Evolutionary conservation across 768 basidiomycete genomes (phyloP).

Genomic region (Lentinula guzmanii): DNA sequence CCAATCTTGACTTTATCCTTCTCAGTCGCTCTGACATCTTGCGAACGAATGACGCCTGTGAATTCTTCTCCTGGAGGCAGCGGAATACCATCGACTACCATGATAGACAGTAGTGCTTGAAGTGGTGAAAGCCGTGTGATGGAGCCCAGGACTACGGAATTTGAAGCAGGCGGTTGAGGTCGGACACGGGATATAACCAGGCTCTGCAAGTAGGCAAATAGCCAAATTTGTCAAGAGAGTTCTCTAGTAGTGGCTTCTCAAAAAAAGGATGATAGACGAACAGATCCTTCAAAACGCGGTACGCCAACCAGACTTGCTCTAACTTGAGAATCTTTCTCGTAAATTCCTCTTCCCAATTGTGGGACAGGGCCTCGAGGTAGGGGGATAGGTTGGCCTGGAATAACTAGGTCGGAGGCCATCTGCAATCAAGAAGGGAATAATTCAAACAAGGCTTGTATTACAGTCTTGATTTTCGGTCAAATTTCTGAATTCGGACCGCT

Average conservation of each 20-base stretch:
- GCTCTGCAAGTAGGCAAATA: constrained; percentile 33
- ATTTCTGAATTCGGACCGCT: too few species aligned
- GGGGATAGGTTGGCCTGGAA: constrained; percentile 77
- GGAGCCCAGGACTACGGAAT: constrained; percentile 75
- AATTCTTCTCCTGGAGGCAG: constrained; percentile 84
- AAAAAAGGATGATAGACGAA: constrained; percentile 36
- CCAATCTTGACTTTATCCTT: constrained; percentile 86
- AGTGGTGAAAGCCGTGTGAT: constrained; percentile 78
- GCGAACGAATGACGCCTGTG: constrained; percentile 78
- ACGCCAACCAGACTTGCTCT: constrained; percentile 70
- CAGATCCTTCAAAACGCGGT: constrained; percentile 56
- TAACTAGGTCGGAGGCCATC: constrained; percentile 22
- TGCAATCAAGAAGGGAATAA: not conserved
- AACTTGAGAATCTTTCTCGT: constrained; percentile 53
- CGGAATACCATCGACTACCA: constrained; percentile 82
- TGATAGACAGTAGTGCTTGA: constrained; percentile 79
- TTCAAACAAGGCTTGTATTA: too few species aligned
- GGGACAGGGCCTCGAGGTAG: constrained; percentile 49
- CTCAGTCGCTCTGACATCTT: constrained; percentile 87
- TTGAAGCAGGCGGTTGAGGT: constrained; percentile 67
- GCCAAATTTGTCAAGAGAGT: constrained; percentile 13
- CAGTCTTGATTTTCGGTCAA: too few species aligned
- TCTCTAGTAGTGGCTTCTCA: constrained; percentile 14
- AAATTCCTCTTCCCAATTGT: constrained; percentile 61
- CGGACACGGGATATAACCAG: constrained; percentile 60